phyloP scores from a whole-genome alignment of 371 early-diverging fungal species.

The Rhizopus microsporus region DNA sequence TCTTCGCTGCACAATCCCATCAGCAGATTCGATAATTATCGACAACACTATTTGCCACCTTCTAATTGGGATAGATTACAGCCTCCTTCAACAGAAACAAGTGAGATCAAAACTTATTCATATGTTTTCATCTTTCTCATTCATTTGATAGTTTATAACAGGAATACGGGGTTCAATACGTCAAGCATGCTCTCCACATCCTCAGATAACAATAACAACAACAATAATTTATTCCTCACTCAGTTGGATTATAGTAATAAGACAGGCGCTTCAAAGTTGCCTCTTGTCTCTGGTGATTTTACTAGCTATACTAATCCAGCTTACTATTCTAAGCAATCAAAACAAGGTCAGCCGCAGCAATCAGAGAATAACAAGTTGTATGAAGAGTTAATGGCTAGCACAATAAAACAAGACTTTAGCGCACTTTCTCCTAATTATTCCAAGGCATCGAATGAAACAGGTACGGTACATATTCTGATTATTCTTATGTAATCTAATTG shows the following conservation, averaged over 20 bases:
- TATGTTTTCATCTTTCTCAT: too few species aligned
- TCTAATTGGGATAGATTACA: constrained; percentile 6
- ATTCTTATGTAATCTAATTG: constrained; percentile 5
- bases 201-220: too few species aligned
- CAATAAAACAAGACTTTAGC: constrained; percentile 7
- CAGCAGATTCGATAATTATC: constrained; percentile 16
- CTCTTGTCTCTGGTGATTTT: too few species aligned
- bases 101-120: neutral
- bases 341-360: neutral
- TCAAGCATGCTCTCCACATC: neutral
- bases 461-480: constrained; percentile 5
- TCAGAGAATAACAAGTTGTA: neutral
- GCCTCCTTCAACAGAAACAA: constrained; percentile 1
- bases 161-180: neutral
- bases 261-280: too few species aligned
- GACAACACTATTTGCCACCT: constrained; percentile 5
- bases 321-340: neutral
- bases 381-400: constrained; percentile 6
- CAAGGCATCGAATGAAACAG: constrained; percentile 24
- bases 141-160: neutral
- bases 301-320: neutral
- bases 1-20: constrained; percentile 20
- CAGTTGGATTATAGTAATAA: too few species aligned
- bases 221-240: too few species aligned
- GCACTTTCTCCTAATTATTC: constrained; percentile 10